Evolutionary conservation across 148 eudicot species (phyloP).

Genomic region (Salicornia ramosissima): DNA sequence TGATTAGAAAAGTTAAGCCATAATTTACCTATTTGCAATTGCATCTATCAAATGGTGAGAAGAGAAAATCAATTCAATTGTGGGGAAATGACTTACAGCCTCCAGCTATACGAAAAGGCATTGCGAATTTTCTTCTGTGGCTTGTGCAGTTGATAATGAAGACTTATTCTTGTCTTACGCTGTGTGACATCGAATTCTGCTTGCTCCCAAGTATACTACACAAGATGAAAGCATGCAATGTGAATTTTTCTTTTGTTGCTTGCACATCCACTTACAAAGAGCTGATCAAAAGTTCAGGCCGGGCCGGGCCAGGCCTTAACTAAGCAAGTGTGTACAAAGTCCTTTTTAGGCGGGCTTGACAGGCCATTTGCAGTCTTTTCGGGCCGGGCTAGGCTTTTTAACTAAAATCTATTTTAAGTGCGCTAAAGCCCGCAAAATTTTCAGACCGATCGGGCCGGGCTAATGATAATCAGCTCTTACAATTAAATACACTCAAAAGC

Average conservation of each 20-base stretch:
- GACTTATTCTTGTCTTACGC: slow-evolving; percentile 87
- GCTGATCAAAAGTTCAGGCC: too few relatives aligned
- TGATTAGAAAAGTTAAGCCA: background rate
- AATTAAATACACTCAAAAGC: too few relatives aligned
- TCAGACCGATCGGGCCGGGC: too few relatives aligned
- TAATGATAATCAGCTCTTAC: too few relatives aligned
- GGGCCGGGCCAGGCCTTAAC: too few relatives aligned
- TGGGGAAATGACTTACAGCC: slow-evolving; percentile 58
- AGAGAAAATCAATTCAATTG: background rate
- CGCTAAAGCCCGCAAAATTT: too few relatives aligned
- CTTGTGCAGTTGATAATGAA: slow-evolving; percentile 71
- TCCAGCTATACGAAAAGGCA: slow-evolving; percentile 96
- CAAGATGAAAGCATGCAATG: background rate
- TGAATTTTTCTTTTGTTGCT: background rate
- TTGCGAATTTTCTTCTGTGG: slow-evolving; percentile 68
- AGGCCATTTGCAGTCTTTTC: too few relatives aligned
- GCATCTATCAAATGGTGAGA: background rate
- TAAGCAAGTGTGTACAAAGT: too few relatives aligned
- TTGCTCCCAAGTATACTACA: slow-evolving; percentile 96
- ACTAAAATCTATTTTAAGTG: too few relatives aligned
- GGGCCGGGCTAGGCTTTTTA: too few relatives aligned
- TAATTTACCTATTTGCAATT: background rate
- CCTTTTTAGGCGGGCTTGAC: too few relatives aligned
- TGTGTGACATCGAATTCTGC: slow-evolving; percentile 80
- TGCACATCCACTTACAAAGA: background rate